Conservation (phyloP, 306 rosid species). For the Begonia loranthoides region DNA sequence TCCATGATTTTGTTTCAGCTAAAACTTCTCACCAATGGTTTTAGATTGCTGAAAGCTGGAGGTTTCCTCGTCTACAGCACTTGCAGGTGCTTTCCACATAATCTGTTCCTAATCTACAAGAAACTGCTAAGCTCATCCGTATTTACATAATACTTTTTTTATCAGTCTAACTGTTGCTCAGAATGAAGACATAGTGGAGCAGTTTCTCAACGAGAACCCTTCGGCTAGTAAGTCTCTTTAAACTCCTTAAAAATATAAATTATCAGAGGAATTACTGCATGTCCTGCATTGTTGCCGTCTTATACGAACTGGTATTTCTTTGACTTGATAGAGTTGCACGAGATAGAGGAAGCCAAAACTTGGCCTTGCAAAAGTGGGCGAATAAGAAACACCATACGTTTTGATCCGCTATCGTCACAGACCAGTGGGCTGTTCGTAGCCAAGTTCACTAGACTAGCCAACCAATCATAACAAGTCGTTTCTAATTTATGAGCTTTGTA, state of each 20-base stretch:
- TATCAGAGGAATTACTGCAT: no score
- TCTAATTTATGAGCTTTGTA: no score
- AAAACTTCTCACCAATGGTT: slow-evolving; percentile 69
- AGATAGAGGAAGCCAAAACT: slow-evolving; percentile 38
- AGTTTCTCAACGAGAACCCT: slow-evolving; percentile 54
- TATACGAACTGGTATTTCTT: not conserved
- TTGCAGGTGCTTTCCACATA: slow-evolving; percentile 56
- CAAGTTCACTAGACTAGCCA: slow-evolving; percentile 30
- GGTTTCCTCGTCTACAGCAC: slow-evolving; percentile 86
- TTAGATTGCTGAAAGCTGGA: slow-evolving; percentile 66
- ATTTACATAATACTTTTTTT: slow-evolving; percentile 8
- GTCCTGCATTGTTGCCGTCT: no score
- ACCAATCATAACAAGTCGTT: not conserved
- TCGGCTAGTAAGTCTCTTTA: slow-evolving; percentile 47
- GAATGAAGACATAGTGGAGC: slow-evolving; percentile 76
- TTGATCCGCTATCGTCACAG: slow-evolving; percentile 60
- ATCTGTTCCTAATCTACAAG: not conserved
- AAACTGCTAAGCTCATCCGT: slow-evolving; percentile 1
- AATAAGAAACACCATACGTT: slow-evolving; percentile 45
- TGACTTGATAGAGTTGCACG: slow-evolving; percentile 37
- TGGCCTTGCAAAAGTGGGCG: slow-evolving; percentile 82
- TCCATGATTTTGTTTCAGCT: slow-evolving; percentile 36
- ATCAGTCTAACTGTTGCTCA: slow-evolving; percentile 73
- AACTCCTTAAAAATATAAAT: not conserved
- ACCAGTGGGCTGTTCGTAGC: slow-evolving; percentile 86